Evolutionary conservation across 2,329 filamentous ascomycete genomes (phyloP), one percentile per base, ranked within the genome.

Genomic region (Hansfordia pulvinata): DNA sequence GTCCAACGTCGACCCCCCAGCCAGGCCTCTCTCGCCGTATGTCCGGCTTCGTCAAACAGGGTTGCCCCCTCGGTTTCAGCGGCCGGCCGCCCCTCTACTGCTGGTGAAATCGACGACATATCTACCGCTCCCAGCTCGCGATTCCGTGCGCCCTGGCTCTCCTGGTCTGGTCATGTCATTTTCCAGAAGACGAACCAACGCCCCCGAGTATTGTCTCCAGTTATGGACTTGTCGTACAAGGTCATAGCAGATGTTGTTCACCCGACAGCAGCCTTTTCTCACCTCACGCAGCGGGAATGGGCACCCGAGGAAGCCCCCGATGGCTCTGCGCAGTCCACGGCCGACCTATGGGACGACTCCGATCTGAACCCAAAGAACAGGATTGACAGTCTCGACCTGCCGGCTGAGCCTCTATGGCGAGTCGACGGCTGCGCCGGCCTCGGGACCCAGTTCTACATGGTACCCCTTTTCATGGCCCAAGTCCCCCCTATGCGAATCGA

Each of bases 301-400:
- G 17, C 9, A 12, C 20, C 17, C 22, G 21, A 32, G 27, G 19
- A 11, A 19, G 18, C 22, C 26, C 25, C 29, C 32, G 21, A 20
- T 32, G 21, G 32, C 13, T 15, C 28, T 23, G 14, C 22, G 6
- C 17, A 25, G 17, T 13, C 13, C 6, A 17, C 9, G 12, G 6
- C 20, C 10, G 8, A 21, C 7, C 18, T 37, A 10, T 74, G 69
- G 69, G 42, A 47, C 9, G 33, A 42, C 3, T 73, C 68, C 5
- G 46, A 53, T 20, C 50, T 73, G 21, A 75, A 75, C 34, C 69
- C 69, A 6, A 70, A 68, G 42, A 74, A 72, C 38, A 58, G 69
- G 31, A 64, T 74, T 40, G 58, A 73, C 41, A 69, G 64, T 34
- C 57, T 75, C 10, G 56, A 54, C 3, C 44, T 52, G 6, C 55